Evolutionary conservation across 495 filamentous ascomycete species (phyloP).

Genomic region (Hypoxylon perforatum): DNA sequence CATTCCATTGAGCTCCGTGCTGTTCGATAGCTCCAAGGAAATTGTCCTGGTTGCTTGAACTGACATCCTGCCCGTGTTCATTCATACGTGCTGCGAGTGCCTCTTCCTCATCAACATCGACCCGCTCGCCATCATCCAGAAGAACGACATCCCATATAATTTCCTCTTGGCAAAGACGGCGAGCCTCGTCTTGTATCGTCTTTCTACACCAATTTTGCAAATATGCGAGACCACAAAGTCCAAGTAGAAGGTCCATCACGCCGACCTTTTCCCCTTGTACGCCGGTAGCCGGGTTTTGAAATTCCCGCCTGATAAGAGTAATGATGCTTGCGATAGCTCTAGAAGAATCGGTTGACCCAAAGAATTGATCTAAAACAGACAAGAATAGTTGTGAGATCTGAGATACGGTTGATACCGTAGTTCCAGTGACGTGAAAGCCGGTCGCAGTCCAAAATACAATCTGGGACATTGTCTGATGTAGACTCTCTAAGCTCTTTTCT

Average conservation of each 20-base stretch:
- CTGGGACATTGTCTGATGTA: conserved; percentile 72
- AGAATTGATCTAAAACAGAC: conserved; percentile 75
- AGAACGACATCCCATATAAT: conserved; percentile 85
- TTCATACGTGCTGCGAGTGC: conserved; percentile 26
- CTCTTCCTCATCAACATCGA: conserved; percentile 67
- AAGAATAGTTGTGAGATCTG: conserved; percentile 74
- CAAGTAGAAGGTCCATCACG: conserved; percentile 72
- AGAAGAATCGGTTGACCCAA: conserved; percentile 82
- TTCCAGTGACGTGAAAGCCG: conserved; percentile 75
- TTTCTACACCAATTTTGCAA: conserved; percentile 75
- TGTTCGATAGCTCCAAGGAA: conserved; percentile 62
- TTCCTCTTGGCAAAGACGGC: conserved; percentile 66
- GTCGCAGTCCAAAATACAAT: conserved; percentile 74
- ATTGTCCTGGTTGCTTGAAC: conserved; percentile 45
- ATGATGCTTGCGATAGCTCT: conserved; percentile 84
- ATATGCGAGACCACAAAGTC: conserved; percentile 75
- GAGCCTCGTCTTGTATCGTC: conserved; percentile 66
- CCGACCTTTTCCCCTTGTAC: conserved; percentile 70
- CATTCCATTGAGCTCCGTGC: conserved; percentile 45
- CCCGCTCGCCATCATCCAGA: conserved; percentile 69
- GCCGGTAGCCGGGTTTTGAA: conserved; percentile 70
- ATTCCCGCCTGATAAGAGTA: conserved; percentile 76
- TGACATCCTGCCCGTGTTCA: conserved; percentile 19
- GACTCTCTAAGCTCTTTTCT: conserved; percentile 69
- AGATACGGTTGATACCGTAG: conserved; percentile 68